Conservation (phyloP, 2,329 filamentous ascomycete species). For the Fusarium miscanthi region DNA sequence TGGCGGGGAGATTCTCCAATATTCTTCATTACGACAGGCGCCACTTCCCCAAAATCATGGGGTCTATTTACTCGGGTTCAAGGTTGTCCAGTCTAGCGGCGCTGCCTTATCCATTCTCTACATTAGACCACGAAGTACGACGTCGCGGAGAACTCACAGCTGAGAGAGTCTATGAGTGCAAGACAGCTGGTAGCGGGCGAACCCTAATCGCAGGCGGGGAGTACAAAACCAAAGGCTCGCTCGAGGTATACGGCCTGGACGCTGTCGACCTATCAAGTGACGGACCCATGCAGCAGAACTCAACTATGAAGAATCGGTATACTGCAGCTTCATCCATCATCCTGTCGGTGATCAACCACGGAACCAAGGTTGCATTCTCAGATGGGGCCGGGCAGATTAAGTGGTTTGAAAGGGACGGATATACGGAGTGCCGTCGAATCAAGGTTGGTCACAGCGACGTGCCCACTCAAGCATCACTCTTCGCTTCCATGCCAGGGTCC, state of each 20-base stretch:
- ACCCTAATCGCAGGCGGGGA: constrained; percentile 86
- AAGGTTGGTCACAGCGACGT: constrained; percentile 67
- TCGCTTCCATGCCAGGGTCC: constrained; percentile 62
- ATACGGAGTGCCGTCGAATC: constrained; percentile 66
- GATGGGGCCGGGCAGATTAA: constrained; percentile 87
- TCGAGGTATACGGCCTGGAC: constrained; percentile 83
- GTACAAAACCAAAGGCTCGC: constrained; percentile 89
- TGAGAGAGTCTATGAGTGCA: constrained; percentile 65
- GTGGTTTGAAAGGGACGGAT: constrained; percentile 90
- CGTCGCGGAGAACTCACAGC: constrained; percentile 65
- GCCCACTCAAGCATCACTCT: constrained; percentile 60
- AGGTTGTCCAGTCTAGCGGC: constrained; percentile 78
- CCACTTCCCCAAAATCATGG: constrained; percentile 80
- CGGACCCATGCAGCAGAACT: constrained; percentile 53
- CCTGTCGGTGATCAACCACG: constrained; percentile 83
- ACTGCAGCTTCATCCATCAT: constrained; percentile 84
- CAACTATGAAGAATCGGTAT: constrained; percentile 80
- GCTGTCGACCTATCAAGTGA: constrained; percentile 45
- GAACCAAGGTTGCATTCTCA: constrained; percentile 82
- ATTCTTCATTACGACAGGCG: constrained; percentile 91
- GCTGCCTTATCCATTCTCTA: constrained; percentile 74
- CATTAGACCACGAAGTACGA: constrained; percentile 69
- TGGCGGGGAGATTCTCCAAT: constrained; percentile 88
- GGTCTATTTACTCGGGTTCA: constrained; percentile 86
- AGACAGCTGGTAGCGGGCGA: constrained; percentile 63